phyloP scores from a whole-genome alignment of 768 basidiomycete genomes.

The Cystofilobasidium capitatum region DNA sequence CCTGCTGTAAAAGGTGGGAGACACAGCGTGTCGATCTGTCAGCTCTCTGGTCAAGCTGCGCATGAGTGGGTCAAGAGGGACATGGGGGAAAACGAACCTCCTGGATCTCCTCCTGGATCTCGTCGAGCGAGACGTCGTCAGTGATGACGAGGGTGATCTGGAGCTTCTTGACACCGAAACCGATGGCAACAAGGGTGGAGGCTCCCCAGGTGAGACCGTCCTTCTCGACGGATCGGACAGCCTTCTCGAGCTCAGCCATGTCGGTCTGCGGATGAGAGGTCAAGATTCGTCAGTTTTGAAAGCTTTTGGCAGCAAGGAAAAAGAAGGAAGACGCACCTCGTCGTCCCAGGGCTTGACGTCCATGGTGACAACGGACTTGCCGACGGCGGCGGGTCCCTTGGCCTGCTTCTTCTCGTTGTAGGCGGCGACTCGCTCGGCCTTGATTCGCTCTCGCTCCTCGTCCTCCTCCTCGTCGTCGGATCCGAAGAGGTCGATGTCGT shows the following conservation, averaged over 20 bases:
- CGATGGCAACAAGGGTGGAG: constrained; percentile 75
- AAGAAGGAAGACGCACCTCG: constrained; percentile 1
- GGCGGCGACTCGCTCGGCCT: constrained; percentile 82
- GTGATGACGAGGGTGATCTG: constrained; percentile 55
- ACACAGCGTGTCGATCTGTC: neutral
- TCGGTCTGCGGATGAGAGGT: constrained; percentile 50
- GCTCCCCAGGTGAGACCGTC: constrained; percentile 94
- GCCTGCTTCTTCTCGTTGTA: constrained; percentile 78
- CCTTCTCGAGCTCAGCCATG: constrained; percentile 72
- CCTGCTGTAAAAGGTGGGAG: constrained; percentile 38
- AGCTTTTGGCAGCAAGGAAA: neutral
- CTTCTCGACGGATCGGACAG: constrained; percentile 75
- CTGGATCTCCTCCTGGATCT: constrained; percentile 79
- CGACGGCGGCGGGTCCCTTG: constrained; percentile 38
- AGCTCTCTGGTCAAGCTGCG: neutral
- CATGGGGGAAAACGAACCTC: too few relatives aligned
- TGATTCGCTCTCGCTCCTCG: constrained; percentile 73
- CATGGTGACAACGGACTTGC: constrained; percentile 89
- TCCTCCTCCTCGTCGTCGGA: constrained; percentile 59
- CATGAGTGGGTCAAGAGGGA: constrained; percentile 38
- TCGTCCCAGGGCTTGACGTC: constrained; percentile 72
- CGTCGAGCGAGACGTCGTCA: constrained; percentile 78
- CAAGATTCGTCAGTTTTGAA: neutral
- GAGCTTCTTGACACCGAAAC: constrained; percentile 86
- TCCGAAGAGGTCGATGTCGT: constrained; percentile 77